Evolutionary conservation across 176 grass and related monocot genomes (phyloP).

Genomic region (Hordeum vulgare): MorexV3_pseudomolecules_assembly NC_058518.1:435079377-435079876

Average conservation of each 20-base stretch:
- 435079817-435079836: not conserved
- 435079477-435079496: not conserved
- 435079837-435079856: not conserved
- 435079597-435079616: not conserved
- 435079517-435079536: not conserved
- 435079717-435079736: not conserved
- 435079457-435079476: not conserved
- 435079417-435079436: conserved; percentile 90
- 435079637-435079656: not conserved
- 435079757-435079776: not conserved
- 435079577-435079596: not conserved
- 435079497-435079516: not conserved
- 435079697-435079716: not conserved
- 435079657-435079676: conserved; percentile 3
- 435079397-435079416: conserved; percentile 68
- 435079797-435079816: not conserved
- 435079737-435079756: not conserved
- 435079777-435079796: not conserved
- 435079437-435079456: conserved; percentile 1
- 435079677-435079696: not conserved
- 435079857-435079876: not conserved
- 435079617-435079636: not conserved
- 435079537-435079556: not conserved
- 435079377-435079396: conserved; percentile 93
- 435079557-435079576: not conserved